Conservation (phyloP, 2,329 filamentous ascomycete genomes). For the Harringtonia lauricola region DNA sequence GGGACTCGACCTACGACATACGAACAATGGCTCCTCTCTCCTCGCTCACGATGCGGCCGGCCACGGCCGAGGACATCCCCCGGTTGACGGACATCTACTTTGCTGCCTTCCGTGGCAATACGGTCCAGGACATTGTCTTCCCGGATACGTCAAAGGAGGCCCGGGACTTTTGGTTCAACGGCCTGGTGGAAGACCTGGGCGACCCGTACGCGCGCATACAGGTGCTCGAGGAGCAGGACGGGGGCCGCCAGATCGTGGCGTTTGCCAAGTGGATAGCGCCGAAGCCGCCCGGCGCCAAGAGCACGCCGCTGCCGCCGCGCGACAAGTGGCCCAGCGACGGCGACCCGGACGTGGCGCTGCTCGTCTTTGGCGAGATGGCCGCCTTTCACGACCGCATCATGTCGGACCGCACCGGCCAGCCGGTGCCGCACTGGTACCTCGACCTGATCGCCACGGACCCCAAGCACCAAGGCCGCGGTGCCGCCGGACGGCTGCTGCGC, state of each 20-base stretch:
- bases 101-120: conserved; percentile 29
- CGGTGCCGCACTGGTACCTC: conserved; percentile 32
- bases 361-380: conserved; percentile 28
- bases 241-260: conserved; percentile 23
- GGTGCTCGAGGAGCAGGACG: conserved; percentile 20
- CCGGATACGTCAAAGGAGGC: conserved; percentile 16
- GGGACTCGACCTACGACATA: too few species aligned
- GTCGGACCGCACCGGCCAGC: conserved; percentile 11
- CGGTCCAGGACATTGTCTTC: conserved; percentile 26
- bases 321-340: conserved; percentile 28
- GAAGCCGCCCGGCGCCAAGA: conserved; percentile 12
- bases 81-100: conserved; percentile 31
- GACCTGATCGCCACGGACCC: conserved; percentile 33
- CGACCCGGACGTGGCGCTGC: conserved; percentile 21
- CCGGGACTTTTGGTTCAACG: conserved; percentile 23
- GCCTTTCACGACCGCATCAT: conserved; percentile 25
- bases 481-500: conserved; percentile 28
- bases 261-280: conserved; percentile 34
- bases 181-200: conserved; percentile 25
- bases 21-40: too few species aligned
- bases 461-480: conserved; percentile 33
- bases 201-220: conserved; percentile 27
- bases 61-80: conserved; percentile 26
- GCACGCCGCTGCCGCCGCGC: conserved; percentile 14
- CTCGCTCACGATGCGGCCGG: conserved; percentile 23